Conservation (phyloP, 1,284 basidiomycete species). For the Boletus austroedulis region DNA sequence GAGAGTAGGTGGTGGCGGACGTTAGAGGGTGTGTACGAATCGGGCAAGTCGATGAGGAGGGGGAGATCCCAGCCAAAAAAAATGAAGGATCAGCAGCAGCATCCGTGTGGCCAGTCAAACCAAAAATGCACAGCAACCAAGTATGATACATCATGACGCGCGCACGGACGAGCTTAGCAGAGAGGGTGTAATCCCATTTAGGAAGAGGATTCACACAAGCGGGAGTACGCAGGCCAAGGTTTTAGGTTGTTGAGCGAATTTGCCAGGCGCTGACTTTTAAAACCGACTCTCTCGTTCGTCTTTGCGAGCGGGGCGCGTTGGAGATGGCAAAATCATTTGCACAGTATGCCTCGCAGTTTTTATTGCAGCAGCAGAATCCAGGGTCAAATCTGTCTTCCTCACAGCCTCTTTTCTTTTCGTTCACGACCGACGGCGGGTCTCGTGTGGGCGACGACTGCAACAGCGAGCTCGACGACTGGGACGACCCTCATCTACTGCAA, state of each 20-base stretch:
- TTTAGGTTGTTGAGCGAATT: conserved; percentile 19
- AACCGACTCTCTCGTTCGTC: conserved; percentile 12
- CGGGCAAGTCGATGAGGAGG: too few relatives aligned
- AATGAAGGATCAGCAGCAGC: too few relatives aligned
- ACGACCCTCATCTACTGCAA: conserved; percentile 66
- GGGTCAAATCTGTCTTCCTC: conserved; percentile 52
- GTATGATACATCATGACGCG: too few relatives aligned
- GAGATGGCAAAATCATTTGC: conserved; percentile 54
- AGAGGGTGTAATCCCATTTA: conserved; percentile 10
- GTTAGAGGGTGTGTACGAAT: too few relatives aligned
- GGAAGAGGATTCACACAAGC: conserved; percentile 21
- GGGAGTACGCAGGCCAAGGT: conserved; percentile 25
- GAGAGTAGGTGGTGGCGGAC: too few relatives aligned
- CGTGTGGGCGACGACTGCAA: conserved; percentile 48
- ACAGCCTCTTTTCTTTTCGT: conserved; percentile 79
- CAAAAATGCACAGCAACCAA: too few relatives aligned
- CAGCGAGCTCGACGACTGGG: conserved; percentile 62
- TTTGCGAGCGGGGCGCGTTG: conserved; percentile 24
- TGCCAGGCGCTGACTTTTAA: conserved; percentile 17
- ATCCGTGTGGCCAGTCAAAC: too few relatives aligned
- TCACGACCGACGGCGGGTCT: conserved; percentile 69
- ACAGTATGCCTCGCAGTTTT: conserved; percentile 55
- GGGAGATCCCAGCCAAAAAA: too few relatives aligned
- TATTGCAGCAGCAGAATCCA: conserved; percentile 46
- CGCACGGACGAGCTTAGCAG: too few relatives aligned